Evolutionary conservation across 768 basidiomycete species (phyloP).

Genomic region (Lenzites betulinus): DNA sequence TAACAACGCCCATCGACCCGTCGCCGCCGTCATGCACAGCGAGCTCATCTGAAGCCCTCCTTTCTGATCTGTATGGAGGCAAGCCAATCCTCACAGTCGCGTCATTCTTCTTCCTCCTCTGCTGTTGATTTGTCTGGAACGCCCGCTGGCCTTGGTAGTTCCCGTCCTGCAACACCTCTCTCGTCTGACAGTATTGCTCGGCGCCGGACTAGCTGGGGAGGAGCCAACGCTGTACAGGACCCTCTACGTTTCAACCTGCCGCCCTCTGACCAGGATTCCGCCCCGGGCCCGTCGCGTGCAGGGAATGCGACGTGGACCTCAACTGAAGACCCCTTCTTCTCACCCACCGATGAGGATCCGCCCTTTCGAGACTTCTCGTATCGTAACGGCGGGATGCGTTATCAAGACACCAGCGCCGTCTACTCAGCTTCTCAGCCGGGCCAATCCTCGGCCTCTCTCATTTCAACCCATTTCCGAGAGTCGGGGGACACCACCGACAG

Average conservation of each 20-base stretch:
- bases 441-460: constrained; percentile 56
- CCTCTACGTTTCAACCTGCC: constrained; percentile 44
- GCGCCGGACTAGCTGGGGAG: constrained; percentile 62
- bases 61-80: constrained; percentile 20
- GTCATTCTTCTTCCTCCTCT: constrained; percentile 52
- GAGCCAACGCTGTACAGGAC: constrained; percentile 47
- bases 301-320: constrained; percentile 27
- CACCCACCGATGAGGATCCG: constrained; percentile 40
- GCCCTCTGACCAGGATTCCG: constrained; percentile 26
- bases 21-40: constrained; percentile 23
- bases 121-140: constrained; percentile 56
- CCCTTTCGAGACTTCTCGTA: constrained; percentile 37
- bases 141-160: constrained; percentile 43
- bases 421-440: constrained; percentile 49
- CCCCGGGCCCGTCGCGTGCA: constrained; percentile 28
- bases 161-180: constrained; percentile 54
- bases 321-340: constrained; percentile 57
- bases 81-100: constrained; percentile 13
- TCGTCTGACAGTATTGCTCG: constrained; percentile 47
- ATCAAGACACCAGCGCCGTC: constrained; percentile 28
- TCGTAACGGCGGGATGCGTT: constrained; percentile 17
- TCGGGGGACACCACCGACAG: constrained; percentile 39
- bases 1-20: constrained; percentile 10
- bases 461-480: constrained; percentile 37
- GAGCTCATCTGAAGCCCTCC: constrained; percentile 11